These are phyloP conservation scores for Penicilliopsis zonata DNA, from an alignment of 495 filamentous ascomycete species.

Conservation along the genomic window DNA sequence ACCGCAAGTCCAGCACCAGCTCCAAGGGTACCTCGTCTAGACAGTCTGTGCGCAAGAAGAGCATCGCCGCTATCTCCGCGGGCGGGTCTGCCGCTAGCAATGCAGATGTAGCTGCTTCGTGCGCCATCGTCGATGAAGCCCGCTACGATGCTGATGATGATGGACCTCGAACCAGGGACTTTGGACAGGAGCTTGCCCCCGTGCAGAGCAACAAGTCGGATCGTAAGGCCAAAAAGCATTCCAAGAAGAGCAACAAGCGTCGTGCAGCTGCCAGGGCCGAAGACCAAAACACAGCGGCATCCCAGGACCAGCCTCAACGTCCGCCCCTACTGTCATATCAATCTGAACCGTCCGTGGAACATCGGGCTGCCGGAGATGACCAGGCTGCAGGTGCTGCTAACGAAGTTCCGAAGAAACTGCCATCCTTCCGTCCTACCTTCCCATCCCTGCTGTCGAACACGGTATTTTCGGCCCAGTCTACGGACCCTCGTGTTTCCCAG, in stretches of 20 bases:
- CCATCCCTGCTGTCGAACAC: constrained; percentile 52
- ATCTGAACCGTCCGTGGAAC: constrained; percentile 6
- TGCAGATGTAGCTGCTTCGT: constrained; percentile 13
- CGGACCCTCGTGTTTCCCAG: constrained; percentile 19
- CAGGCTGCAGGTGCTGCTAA: constrained; percentile 4
- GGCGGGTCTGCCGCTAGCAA: constrained; percentile 22
- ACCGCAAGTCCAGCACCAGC: constrained; percentile 62
- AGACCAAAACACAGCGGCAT: constrained; percentile 1
- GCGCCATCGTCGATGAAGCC: constrained; percentile 25
- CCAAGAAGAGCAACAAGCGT: constrained; percentile 27
- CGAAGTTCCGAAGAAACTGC: constrained; percentile 15
- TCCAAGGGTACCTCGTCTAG: constrained; percentile 46
- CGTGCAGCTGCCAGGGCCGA: constrained; percentile 20
- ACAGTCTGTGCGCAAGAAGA: constrained; percentile 14
- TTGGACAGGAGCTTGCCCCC: constrained; percentile 12
- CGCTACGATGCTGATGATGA: constrained; percentile 17
- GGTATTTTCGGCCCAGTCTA: constrained; percentile 42
- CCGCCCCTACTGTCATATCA: constrained; percentile 3
- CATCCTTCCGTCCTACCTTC: constrained; percentile 36
- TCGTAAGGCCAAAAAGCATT: constrained; percentile 12
- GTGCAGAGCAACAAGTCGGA: constrained; percentile 6
- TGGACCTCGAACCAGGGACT: constrained; percentile 20
- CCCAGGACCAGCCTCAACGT: constrained; percentile 1
- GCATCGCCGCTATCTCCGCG: not conserved
- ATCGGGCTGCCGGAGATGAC: not conserved